A percentile compares a stretch with the other conserved stretches of the same genome.
Conservation (phyloP, 352 stramenopile species). For the Globisporangium recalcitrans region DNA sequence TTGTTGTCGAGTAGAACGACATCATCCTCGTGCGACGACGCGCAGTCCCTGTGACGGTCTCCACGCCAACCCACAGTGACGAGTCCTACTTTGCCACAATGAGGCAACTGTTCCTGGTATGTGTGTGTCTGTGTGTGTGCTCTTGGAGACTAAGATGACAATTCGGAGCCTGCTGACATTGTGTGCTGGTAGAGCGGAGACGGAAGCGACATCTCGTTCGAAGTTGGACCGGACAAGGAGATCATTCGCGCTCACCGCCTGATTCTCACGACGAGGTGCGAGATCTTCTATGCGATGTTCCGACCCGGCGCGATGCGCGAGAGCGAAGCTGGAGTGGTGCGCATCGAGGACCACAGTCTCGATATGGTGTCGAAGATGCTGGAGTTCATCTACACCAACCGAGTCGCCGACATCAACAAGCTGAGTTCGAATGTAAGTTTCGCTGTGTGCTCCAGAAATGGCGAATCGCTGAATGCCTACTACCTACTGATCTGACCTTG, state of each 20-base stretch:
- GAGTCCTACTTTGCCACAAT: conserved; percentile 77
- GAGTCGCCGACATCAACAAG: conserved; percentile 72
- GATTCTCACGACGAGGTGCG: conserved; percentile 78
- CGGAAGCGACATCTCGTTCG: conserved; percentile 64
- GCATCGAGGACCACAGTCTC: conserved; percentile 71
- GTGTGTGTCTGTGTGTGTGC: conserved; percentile 4
- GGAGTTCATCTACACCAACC: conserved; percentile 92
- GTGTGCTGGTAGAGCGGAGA: conserved; percentile 38
- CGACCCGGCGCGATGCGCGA: conserved; percentile 80
- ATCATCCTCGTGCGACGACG: conserved; percentile 78
- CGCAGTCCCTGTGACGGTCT: conserved; percentile 29
- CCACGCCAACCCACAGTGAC: conserved; percentile 47
- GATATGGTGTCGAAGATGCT: conserved; percentile 90
- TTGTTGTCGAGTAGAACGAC: conserved; percentile 50
- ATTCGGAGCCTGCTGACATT: background rate
- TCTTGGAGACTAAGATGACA: background rate
- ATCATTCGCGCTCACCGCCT: conserved; percentile 61
- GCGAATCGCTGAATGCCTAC: background rate
- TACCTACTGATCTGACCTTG: background rate
- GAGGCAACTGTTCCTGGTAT: conserved; percentile 62
- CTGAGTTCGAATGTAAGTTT: conserved; percentile 62
- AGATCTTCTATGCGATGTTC: conserved; percentile 90
- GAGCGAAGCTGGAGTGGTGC: conserved; percentile 71
- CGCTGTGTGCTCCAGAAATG: background rate
- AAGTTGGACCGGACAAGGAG: conserved; percentile 61